Base-by-base conservation (phyloP, 495 filamentous ascomycete species). In the Talaromyces trachyspermus region DNA sequence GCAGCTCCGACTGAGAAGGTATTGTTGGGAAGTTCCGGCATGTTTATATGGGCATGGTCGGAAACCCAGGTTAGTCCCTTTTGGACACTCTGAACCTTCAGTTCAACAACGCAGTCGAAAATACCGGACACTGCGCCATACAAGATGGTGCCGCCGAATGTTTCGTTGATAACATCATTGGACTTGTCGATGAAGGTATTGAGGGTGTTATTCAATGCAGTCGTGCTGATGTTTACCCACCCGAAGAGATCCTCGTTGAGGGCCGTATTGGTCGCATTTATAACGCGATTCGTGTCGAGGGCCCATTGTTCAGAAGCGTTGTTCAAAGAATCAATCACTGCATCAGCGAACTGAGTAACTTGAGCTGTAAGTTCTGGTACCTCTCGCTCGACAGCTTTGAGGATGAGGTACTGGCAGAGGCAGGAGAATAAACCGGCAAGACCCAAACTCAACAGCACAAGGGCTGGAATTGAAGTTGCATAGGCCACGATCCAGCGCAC, bases 401-500 rank as follows among this genome's bases (percentile, higher is more conserved):
- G 76, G 3, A 97, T 67, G 37, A 92, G 74, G 55, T 78, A 88
- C 64, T 97, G 92, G 63, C 82, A 90, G 36, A 95, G 69, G 59
- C 89, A 94, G 20, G 83, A 77, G 53, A 94, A 74, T 5, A 98
- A 74, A 4, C 90, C 94, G 0, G 92, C 89, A 2, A 96, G 27
- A 19, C 82, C 92, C 19, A 98, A 79, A 9, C 84, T 83, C 1
- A 97, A 78, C 4, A 98, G 79, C 55, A 98, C 88, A 11, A 98
- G 70, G 3, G 91, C 94, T 0, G 89, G 82, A 0, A 84, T 60
- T 4, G 90, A 85, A 1, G 92, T 97, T 12, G 77, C 78, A 59
- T 98, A 98, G 12, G 90, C 85, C 43, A 95, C 70, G 25, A 78
- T 77, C 92, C 92, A 98, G 23, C 92, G 80, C 2, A 80, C 74